phyloP scores from a whole-genome alignment of 305 asterid genomes.

The Fraxinus angustifolia region DNA sequence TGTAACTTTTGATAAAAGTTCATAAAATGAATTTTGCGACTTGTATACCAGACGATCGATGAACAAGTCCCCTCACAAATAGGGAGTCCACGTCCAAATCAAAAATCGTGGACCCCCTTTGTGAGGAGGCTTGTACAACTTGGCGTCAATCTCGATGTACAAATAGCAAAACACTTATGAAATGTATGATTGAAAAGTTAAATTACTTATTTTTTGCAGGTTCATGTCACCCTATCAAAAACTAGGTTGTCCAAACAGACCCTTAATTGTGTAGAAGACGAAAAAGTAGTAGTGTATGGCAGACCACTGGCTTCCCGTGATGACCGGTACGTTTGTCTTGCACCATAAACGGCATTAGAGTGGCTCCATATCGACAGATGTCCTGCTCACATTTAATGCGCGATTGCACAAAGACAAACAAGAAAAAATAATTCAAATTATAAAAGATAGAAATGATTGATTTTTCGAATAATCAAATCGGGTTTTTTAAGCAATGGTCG shows the following conservation, averaged over 20 bases:
- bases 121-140: too few relatives aligned
- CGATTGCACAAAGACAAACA: not conserved
- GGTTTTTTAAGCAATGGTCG: not conserved
- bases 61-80: too few relatives aligned
- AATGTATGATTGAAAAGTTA: too few relatives aligned
- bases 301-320: conserved; percentile 8
- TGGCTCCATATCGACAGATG: not conserved
- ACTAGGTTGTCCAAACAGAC: not conserved
- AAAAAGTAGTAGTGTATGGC: conserved; percentile 9
- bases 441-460: not conserved
- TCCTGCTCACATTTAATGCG: not conserved
- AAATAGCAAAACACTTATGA: too few relatives aligned
- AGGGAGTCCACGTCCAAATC: too few relatives aligned
- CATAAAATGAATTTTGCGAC: too few relatives aligned
- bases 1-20: too few relatives aligned
- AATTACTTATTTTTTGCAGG: not conserved
- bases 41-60: too few relatives aligned
- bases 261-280: not conserved
- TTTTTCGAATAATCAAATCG: not conserved
- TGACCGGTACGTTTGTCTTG: conserved; percentile 10
- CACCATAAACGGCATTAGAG: not conserved
- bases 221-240: not conserved
- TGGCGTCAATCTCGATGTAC: too few relatives aligned
- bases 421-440: not conserved
- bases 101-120: too few relatives aligned